Conservation (phyloP, 169 alveolate genomes). For the Babesia caballi region DNA sequence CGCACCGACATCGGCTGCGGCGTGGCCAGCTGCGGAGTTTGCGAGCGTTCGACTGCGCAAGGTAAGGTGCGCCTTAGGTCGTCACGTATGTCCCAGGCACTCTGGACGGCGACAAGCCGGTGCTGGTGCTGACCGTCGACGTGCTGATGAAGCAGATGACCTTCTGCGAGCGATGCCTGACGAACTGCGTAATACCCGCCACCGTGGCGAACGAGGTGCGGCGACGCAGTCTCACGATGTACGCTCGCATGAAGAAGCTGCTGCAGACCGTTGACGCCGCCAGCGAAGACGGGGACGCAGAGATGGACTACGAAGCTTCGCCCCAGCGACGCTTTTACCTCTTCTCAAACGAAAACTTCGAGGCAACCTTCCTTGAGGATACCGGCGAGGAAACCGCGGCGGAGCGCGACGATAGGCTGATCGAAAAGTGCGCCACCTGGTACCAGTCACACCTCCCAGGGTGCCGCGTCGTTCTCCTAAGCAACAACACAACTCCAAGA, state of each 20-base stretch:
- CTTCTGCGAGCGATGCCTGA: conserved; percentile 42
- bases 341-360: conserved; percentile 54
- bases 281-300: background rate
- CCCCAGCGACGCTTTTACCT: conserved; percentile 16
- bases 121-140: conserved; percentile 45
- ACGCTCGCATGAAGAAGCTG: conserved; percentile 46
- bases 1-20: conserved; percentile 63
- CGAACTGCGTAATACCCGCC: conserved; percentile 60
- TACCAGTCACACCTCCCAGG: conserved; percentile 26
- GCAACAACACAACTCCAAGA: too few species aligned
- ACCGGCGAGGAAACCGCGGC: conserved; percentile 2
- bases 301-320: background rate
- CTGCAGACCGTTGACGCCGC: background rate
- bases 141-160: conserved; percentile 45
- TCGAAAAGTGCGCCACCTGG: conserved; percentile 56
- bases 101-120: conserved; percentile 15
- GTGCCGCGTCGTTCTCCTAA: background rate
- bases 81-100: background rate
- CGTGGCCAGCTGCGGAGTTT: conserved; percentile 19
- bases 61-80: background rate
- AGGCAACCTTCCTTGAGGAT: conserved; percentile 40
- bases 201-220: conserved; percentile 57
- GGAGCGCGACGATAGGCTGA: conserved; percentile 34
- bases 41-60: conserved; percentile 4
- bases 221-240: conserved; percentile 39